phyloP scores from a whole-genome alignment of 768 basidiomycete species.

The Pleurotus citrinopileatus region DNA sequence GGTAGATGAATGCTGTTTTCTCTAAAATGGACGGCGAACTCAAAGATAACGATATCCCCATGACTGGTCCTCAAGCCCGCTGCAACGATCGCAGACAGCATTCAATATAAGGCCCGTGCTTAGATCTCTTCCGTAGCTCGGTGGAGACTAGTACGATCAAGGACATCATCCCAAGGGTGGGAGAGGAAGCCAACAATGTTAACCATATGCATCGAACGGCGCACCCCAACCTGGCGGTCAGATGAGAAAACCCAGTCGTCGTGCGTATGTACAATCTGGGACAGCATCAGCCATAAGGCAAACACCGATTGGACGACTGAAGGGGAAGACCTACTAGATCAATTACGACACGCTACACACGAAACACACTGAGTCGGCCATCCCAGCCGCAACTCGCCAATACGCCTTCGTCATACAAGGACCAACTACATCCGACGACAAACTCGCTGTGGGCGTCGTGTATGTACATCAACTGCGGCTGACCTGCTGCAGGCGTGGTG shows the following conservation, averaged over 20 bases:
- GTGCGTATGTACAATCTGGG: too few relatives aligned
- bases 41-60: too few relatives aligned
- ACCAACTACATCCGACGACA: conserved; percentile 89
- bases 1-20: neutral
- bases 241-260: neutral
- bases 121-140: too few relatives aligned
- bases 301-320: conserved; percentile 14
- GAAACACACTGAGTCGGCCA: conserved; percentile 75
- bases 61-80: too few relatives aligned
- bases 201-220: neutral
- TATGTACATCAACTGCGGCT: conserved; percentile 58
- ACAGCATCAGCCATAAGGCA: neutral
- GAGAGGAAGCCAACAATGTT: neutral
- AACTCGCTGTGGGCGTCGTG: conserved; percentile 94
- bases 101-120: too few relatives aligned
- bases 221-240: neutral
- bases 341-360: too few relatives aligned
- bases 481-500: conserved; percentile 49
- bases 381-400: conserved; percentile 95
- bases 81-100: too few relatives aligned
- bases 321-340: too few relatives aligned
- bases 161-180: too few relatives aligned
- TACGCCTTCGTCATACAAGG: conserved; percentile 84
- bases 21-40: too few relatives aligned
- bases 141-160: too few relatives aligned